Conservation (phyloP, 73 alveolate species). For the Paramecium octaurelia region DNA sequence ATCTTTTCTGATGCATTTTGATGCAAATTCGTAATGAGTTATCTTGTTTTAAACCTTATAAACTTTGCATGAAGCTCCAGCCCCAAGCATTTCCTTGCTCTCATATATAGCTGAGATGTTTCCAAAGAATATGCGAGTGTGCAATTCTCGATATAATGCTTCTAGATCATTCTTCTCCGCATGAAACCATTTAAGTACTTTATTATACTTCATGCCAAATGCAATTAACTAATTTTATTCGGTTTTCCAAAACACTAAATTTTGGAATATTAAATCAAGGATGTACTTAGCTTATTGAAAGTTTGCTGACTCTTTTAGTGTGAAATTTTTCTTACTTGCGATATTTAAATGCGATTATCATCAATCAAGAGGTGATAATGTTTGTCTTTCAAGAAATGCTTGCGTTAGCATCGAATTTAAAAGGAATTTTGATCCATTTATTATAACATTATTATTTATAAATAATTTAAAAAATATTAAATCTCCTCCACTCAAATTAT, state of each 20-base stretch:
- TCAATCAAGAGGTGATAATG: not conserved
- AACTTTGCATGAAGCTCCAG: constrained; percentile 12
- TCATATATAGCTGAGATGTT: not conserved
- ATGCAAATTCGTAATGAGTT: not conserved
- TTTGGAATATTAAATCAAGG: not conserved
- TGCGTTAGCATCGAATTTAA: not conserved
- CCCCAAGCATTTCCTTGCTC: not conserved
- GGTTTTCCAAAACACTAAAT: not conserved
- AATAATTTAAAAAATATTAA: not conserved
- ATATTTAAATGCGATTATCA: not conserved
- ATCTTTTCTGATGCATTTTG: constrained; percentile 45
- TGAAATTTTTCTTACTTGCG: not conserved
- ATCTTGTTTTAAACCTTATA: not conserved
- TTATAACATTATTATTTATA: not conserved
- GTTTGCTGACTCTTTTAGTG: constrained; percentile 12
- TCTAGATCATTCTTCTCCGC: not conserved
- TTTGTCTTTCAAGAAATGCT: not conserved
- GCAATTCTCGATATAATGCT: not conserved
- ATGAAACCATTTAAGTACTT: constrained; percentile 23
- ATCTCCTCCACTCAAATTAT: not conserved
- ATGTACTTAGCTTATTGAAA: not conserved
- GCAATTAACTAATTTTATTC: not conserved
- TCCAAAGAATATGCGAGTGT: not conserved
- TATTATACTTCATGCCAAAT: not conserved
- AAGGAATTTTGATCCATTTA: not conserved